These are phyloP conservation scores for Plasmodium falciparum DNA, from an alignment of 169 alveolate species.

Conservation along the genomic window DNA sequence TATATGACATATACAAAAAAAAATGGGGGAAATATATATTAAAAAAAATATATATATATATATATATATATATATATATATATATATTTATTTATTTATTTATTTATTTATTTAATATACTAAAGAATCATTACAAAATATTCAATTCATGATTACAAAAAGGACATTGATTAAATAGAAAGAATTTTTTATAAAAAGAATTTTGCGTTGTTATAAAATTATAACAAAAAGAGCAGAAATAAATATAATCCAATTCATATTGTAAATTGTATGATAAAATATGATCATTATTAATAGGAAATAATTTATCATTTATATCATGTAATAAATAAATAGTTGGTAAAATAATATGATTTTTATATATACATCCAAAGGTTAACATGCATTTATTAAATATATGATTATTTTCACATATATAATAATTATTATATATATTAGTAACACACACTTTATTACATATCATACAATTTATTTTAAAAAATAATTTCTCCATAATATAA, in stretches of 20 bases:
- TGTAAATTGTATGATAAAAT: constrained; percentile 26
- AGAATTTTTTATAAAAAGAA: constrained; percentile 14
- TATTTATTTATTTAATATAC: too few relatives aligned
- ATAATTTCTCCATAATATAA: constrained; percentile 30
- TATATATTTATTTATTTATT: too few relatives aligned
- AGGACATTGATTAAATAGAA: constrained; percentile 55
- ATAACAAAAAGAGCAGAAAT: constrained; percentile 62
- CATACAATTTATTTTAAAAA: constrained; percentile 42
- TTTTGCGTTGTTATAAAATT: constrained; percentile 44
- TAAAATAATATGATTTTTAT: constrained; percentile 40
- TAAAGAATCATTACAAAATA: not conserved
- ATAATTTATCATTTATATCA: constrained; percentile 29
- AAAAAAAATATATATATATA: too few relatives aligned
- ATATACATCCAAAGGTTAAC: constrained; percentile 62
- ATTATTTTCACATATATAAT: constrained; percentile 58
- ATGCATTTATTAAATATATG: constrained; percentile 72
- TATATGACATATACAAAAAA: too few relatives aligned
- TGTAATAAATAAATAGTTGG: constrained; percentile 10
- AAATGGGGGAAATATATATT: too few relatives aligned
- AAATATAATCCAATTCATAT: not conserved
- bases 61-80: too few relatives aligned
- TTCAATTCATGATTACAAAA: constrained; percentile 44
- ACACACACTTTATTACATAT: constrained; percentile 38
- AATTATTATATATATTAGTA: constrained; percentile 62
- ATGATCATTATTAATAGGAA: not conserved